Conservation (phyloP, 202 grass and related monocot genomes). For the Schoenoplectus tabernaemontani region DNA sequence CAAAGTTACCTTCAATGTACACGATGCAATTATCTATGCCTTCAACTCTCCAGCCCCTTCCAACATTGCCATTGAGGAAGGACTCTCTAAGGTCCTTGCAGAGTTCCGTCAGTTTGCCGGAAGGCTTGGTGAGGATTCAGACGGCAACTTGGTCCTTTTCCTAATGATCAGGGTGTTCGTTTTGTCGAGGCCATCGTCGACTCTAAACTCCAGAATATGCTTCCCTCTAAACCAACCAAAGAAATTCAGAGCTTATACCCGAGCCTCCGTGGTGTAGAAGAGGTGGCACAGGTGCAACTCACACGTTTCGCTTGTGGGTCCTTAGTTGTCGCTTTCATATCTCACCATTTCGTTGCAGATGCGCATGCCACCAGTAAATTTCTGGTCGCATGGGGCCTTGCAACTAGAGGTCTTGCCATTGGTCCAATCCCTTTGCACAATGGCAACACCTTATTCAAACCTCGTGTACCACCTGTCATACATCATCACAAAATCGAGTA, state of each 20-base stretch:
- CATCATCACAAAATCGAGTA: conserved; percentile 25
- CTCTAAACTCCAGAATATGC: background rate
- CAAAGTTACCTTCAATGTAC: conserved; percentile 7
- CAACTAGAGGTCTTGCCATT: conserved; percentile 11
- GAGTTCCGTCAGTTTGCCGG: conserved; percentile 30
- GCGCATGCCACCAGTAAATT: conserved; percentile 23
- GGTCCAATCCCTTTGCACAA: conserved; percentile 1
- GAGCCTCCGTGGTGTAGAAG: background rate
- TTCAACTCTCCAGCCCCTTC: conserved; percentile 26
- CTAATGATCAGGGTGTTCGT: conserved; percentile 30
- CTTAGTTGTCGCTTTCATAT: conserved; percentile 9
- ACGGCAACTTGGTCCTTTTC: conserved; percentile 20
- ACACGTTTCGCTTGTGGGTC: conserved; percentile 29
- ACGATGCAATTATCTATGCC: conserved; percentile 22
- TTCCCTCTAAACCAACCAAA: conserved; percentile 18
- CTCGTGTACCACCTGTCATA: conserved; percentile 14
- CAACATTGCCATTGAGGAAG: conserved; percentile 18
- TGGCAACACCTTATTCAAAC: conserved; percentile 4
- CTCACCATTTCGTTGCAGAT: conserved; percentile 28
- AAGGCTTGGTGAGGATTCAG: conserved; percentile 9
- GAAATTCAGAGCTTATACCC: background rate
- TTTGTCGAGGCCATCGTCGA: conserved; percentile 31
- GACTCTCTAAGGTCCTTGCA: background rate
- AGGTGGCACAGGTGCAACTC: conserved; percentile 28
- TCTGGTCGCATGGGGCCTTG: conserved; percentile 29